A percentile compares a stretch with the other conserved stretches of the same genome.
Evolutionary conservation across 306 rosid species (phyloP).

Genomic region (Medicago lupulina): DNA sequence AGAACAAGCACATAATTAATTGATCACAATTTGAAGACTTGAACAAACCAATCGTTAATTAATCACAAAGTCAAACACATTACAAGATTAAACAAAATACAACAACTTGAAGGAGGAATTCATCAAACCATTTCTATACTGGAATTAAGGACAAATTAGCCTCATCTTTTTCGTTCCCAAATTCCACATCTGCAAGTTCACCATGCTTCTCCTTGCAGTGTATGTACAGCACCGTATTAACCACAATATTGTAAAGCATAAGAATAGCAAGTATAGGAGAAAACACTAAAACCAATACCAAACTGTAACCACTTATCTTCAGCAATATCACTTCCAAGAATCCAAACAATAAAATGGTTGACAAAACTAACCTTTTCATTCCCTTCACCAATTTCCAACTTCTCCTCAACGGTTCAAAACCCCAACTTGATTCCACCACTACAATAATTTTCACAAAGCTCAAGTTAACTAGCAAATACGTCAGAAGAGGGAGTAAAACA

Average conservation of each 20-base stretch:
- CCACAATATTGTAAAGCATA: background rate
- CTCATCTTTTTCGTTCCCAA: too few species aligned
- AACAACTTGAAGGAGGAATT: background rate
- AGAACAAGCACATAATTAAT: too few species aligned
- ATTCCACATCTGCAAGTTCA: background rate
- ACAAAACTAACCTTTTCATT: background rate
- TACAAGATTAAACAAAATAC: too few species aligned
- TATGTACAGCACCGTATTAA: background rate
- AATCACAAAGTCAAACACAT: background rate
- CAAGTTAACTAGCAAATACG: background rate
- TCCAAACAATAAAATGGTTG: background rate
- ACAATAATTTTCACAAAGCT: conserved; percentile 12
- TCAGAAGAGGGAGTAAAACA: background rate
- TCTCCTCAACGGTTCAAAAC: conserved; percentile 4
- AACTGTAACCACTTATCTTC: background rate
- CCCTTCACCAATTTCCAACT: conserved; percentile 25
- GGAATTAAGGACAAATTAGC: too few species aligned
- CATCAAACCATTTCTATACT: too few species aligned
- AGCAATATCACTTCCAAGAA: background rate
- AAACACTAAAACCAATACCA: background rate
- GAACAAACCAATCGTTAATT: too few species aligned
- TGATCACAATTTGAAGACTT: too few species aligned
- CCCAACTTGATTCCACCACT: conserved; percentile 31
- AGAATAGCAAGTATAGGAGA: background rate
- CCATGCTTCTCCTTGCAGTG: conserved; percentile 8